These are phyloP conservation scores for Erysimum cheiri DNA, from an alignment of 441 rosid species.

Conservation along the genomic window DNA sequence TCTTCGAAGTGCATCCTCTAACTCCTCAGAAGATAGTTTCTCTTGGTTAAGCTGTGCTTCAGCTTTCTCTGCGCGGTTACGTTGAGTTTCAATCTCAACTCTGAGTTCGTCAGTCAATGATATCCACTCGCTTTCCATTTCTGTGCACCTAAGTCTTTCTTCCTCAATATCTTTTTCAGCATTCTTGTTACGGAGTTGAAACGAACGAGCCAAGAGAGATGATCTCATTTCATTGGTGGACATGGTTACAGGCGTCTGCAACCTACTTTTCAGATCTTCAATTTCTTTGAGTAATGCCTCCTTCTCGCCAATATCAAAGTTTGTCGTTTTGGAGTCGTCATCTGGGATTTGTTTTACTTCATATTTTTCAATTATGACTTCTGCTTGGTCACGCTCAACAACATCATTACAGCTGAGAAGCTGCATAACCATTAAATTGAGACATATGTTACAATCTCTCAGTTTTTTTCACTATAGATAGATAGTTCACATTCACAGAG, in stretches of 20 bases:
- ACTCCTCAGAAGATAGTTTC: slow-evolving; percentile 71
- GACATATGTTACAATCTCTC: slow-evolving; percentile 12
- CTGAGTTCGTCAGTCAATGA: slow-evolving; percentile 86
- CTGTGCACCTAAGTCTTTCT: slow-evolving; percentile 85
- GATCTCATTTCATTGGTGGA: slow-evolving; percentile 72
- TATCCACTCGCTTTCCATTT: slow-evolving; percentile 98
- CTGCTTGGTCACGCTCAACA: slow-evolving; percentile 41
- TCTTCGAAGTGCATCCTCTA: slow-evolving; percentile 86
- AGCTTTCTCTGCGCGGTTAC: slow-evolving; percentile 73
- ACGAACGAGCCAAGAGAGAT: slow-evolving; percentile 68
- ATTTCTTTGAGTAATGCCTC: slow-evolving; percentile 84
- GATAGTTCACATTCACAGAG: background rate
- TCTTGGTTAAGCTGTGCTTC: slow-evolving; percentile 70
- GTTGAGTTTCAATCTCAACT: slow-evolving; percentile 78
- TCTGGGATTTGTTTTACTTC: slow-evolving; percentile 58
- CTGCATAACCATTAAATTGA: slow-evolving; percentile 44
- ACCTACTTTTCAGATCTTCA: slow-evolving; percentile 61
- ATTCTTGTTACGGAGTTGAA: slow-evolving; percentile 55
- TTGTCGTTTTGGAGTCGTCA: slow-evolving; percentile 45
- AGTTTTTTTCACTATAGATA: background rate
- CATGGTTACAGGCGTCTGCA: slow-evolving; percentile 58
- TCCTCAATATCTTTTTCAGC: slow-evolving; percentile 66
- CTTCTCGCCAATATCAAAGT: slow-evolving; percentile 61
- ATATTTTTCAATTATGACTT: slow-evolving; percentile 47
- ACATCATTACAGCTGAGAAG: slow-evolving; percentile 36